Conservation (phyloP, 805 yeast species). For the Schwanniomyces polymorphus region DNA sequence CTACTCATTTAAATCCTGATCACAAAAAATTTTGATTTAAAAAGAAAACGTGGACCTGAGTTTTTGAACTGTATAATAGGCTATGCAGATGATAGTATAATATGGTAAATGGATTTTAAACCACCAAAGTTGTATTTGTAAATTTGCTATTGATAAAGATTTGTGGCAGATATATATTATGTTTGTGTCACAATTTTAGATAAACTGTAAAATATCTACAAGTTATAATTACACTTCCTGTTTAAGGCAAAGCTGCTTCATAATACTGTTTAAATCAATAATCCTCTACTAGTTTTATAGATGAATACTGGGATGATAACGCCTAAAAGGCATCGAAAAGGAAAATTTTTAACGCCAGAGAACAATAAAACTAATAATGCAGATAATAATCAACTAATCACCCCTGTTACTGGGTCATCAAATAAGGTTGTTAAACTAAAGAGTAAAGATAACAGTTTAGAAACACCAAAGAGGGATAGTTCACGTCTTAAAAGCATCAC, state of each 20-base stretch:
- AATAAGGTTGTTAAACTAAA: not conserved
- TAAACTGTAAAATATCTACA: slow-evolving; percentile 2
- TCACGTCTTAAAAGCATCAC: not conserved
- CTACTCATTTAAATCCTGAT: too few species aligned
- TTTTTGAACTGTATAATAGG: too few species aligned
- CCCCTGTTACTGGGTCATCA: slow-evolving; percentile 1
- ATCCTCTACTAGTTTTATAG: not conserved
- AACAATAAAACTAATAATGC: not conserved
- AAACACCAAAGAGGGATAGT: not conserved
- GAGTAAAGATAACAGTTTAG: not conserved
- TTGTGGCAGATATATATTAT: too few species aligned
- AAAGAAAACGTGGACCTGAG: too few species aligned
- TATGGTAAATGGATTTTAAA: too few species aligned
- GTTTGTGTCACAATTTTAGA: not conserved
- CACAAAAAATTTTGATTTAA: too few species aligned
- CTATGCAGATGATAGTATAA: too few species aligned
- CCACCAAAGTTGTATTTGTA: too few species aligned
- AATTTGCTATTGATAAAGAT: too few species aligned
- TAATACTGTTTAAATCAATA: not conserved
- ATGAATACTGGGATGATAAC: not conserved
- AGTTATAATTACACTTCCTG: slow-evolving; percentile 1
- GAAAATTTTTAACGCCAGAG: not conserved
- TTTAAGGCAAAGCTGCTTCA: not conserved
- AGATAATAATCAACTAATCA: slow-evolving; percentile 1
- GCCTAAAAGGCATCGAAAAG: not conserved